A percentile compares a stretch with the other conserved stretches of the same genome.
These are phyloP conservation scores for Puya raimondii DNA, from an alignment of 176 grass and related monocot species.

Conservation along the genomic window DNA sequence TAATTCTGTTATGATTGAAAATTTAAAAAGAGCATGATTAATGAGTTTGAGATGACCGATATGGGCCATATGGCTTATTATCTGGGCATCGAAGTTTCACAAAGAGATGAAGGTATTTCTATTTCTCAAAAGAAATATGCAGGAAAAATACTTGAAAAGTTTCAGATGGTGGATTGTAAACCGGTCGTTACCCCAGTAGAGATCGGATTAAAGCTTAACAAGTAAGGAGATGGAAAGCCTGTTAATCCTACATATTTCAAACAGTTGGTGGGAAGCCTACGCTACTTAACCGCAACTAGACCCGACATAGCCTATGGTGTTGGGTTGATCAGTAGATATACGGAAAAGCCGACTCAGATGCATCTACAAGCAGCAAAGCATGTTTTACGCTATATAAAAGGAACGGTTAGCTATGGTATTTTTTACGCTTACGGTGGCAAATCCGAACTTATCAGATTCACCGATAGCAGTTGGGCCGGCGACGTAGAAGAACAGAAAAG, in stretches of 20 bases:
- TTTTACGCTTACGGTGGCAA: too few relatives aligned
- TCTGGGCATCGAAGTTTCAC: not conserved
- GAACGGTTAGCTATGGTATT: not conserved
- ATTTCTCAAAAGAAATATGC: slow-evolving; percentile 2
- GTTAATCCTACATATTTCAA: not conserved
- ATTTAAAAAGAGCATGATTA: not conserved
- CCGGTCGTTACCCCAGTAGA: not conserved
- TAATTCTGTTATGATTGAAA: slow-evolving; percentile 4
- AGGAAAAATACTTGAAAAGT: not conserved
- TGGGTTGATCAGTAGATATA: not conserved
- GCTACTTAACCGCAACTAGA: not conserved
- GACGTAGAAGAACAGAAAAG: too few relatives aligned
- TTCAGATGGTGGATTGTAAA: not conserved
- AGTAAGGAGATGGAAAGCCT: not conserved
- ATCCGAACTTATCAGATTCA: too few relatives aligned
- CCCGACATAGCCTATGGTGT: slow-evolving; percentile 2
- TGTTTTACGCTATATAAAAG: slow-evolving; percentile 6
- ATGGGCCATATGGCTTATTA: slow-evolving; percentile 9
- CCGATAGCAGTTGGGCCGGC: too few relatives aligned
- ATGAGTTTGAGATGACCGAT: slow-evolving; percentile 13
- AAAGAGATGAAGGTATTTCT: not conserved
- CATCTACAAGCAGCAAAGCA: not conserved
- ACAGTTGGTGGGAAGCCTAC: not conserved
- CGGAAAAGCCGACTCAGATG: not conserved
- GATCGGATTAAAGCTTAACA: not conserved